These are phyloP conservation scores for Scedosporium dehoogii DNA, from an alignment of 2,329 filamentous ascomycete species.

Conservation along the genomic window DNA sequence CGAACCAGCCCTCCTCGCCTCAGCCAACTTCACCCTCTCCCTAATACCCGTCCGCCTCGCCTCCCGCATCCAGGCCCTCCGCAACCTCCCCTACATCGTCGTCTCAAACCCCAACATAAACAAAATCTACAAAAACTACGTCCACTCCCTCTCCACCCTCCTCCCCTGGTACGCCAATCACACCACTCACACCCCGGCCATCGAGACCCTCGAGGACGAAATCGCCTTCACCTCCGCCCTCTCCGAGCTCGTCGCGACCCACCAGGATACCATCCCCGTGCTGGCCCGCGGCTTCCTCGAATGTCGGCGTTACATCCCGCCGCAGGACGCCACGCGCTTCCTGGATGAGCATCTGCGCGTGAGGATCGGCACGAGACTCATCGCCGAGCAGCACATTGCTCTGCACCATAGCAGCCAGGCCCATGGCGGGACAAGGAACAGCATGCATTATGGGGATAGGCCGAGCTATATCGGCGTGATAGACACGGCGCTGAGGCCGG, in stretches of 20 bases:
- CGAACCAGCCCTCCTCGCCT: conserved; percentile 68
- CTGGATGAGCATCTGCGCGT: conserved; percentile 90
- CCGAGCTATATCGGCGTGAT: conserved; percentile 85
- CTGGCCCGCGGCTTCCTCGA: conserved; percentile 89
- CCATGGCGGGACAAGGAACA: background rate
- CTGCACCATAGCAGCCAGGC: conserved; percentile 66
- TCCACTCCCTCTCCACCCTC: conserved; percentile 83
- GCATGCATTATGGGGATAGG: conserved; percentile 37
- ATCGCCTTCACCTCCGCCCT: conserved; percentile 86
- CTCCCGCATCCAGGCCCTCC: conserved; percentile 83
- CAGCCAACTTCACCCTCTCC: conserved; percentile 90
- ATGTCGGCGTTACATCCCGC: conserved; percentile 79
- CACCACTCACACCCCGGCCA: conserved; percentile 46
- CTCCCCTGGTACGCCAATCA: conserved; percentile 57
- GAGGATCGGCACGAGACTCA: conserved; percentile 83
- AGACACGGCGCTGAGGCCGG: conserved; percentile 77
- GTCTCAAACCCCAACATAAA: conserved; percentile 95
- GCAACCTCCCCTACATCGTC: conserved; percentile 93
- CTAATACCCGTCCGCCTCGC: conserved; percentile 87
- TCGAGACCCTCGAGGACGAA: conserved; percentile 68
- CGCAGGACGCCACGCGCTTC: conserved; percentile 77
- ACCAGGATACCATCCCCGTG: conserved; percentile 87
- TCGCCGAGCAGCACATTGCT: conserved; percentile 94
- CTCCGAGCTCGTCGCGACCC: conserved; percentile 89
- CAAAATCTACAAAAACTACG: conserved; percentile 91